These are phyloP conservation scores for Russula brevipes DNA, from an alignment of 768 basidiomycete genomes.

Conservation along the genomic window DNA sequence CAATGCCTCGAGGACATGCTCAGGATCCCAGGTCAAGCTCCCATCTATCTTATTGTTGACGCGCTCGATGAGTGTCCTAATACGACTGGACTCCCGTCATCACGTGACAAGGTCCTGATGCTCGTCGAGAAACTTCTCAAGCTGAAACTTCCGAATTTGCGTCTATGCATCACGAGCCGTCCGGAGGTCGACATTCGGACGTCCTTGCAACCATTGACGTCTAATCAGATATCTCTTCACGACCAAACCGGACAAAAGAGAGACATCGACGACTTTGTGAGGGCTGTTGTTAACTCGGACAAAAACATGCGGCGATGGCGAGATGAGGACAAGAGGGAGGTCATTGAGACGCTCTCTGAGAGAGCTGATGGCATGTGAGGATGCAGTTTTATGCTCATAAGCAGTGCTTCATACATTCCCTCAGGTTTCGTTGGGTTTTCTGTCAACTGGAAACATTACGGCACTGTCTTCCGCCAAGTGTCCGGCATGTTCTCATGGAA, in stretches of 20 bases:
- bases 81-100: too few species aligned
- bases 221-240: background rate
- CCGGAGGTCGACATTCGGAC: too few species aligned
- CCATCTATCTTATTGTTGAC: too few species aligned
- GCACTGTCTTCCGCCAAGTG: background rate
- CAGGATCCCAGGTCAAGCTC: too few species aligned
- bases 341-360: too few species aligned
- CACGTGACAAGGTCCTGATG: too few species aligned
- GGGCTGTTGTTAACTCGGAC: background rate
- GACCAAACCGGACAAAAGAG: background rate
- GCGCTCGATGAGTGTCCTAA: too few species aligned
- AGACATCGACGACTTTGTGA: background rate
- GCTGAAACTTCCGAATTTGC: too few species aligned
- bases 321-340: too few species aligned
- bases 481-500: background rate
- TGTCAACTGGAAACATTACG: background rate
- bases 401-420: background rate
- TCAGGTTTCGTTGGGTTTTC: background rate
- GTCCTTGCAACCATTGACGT: background rate
- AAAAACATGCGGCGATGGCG: background rate
- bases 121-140: too few species aligned
- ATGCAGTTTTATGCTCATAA: background rate
- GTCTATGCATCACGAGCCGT: too few species aligned
- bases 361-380: constrained; percentile 7
- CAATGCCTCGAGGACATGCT: too few species aligned